Conservation (phyloP, 305 asterid species). For the Lippia alba region DNA sequence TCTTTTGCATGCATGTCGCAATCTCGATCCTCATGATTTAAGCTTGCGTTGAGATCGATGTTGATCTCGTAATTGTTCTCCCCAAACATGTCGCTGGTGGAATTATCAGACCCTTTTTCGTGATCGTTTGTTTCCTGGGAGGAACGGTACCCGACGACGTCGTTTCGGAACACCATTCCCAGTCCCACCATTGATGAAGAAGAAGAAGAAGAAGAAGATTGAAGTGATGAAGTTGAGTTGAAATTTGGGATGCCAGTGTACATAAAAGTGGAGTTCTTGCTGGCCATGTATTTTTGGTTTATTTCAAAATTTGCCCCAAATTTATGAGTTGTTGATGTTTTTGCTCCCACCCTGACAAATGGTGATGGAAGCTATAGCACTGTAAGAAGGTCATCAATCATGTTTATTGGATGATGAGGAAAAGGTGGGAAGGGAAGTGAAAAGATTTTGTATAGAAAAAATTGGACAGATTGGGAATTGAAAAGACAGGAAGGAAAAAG, state of each 20-base stretch:
- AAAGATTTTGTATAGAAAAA: not conserved
- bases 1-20: constrained; percentile 34
- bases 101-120: constrained; percentile 20
- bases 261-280: constrained; percentile 16
- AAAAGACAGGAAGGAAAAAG: not conserved
- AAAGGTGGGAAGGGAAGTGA: constrained; percentile 3
- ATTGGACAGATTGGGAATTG: constrained; percentile 26
- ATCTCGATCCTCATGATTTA: constrained; percentile 41
- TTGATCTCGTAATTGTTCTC: constrained; percentile 25
- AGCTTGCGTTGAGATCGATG: constrained; percentile 58
- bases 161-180: constrained; percentile 48
- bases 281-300: not conserved
- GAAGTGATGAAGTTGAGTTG: not conserved
- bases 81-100: constrained; percentile 35
- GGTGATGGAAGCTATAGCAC: constrained; percentile 31
- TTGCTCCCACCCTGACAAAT: constrained; percentile 28
- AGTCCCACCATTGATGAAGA: constrained; percentile 40
- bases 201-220: constrained; percentile 25
- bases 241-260: not conserved
- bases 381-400: constrained; percentile 38
- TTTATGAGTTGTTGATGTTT: not conserved
- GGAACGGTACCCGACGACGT: not conserved
- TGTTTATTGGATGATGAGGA: constrained; percentile 23
- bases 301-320: not conserved
- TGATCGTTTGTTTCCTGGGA: constrained; percentile 25